Percentiles rank a stretch among this genome's conserved stretches.
These are phyloP conservation scores for Chaetoceros muelleri DNA, from an alignment of 108 stramenopile species.

Conservation along the genomic window DNA sequence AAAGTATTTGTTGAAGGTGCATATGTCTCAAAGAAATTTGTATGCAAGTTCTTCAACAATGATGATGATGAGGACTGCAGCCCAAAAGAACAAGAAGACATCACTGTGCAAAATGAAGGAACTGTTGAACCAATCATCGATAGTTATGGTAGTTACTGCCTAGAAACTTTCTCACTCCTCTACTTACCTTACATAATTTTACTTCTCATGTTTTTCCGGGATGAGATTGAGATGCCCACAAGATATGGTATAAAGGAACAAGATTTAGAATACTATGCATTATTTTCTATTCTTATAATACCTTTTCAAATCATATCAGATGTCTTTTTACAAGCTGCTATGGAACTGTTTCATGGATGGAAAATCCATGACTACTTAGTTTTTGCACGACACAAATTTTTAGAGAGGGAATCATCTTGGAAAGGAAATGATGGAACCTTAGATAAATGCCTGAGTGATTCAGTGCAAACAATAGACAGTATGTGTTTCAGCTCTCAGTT, in stretches of 20 bases:
- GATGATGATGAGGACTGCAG: not conserved
- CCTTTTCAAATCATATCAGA: constrained; percentile 60
- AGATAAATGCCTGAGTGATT: constrained; percentile 77
- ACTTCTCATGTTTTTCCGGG: constrained; percentile 55
- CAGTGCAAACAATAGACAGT: constrained; percentile 59
- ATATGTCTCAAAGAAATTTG: not conserved
- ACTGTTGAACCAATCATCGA: constrained; percentile 76
- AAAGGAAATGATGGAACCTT: constrained; percentile 52
- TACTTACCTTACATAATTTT: constrained; percentile 61
- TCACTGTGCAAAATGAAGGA: constrained; percentile 39
- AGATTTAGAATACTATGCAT: constrained; percentile 75
- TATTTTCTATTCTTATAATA: constrained; percentile 47
- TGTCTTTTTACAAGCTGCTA: constrained; percentile 50
- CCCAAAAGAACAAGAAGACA: not conserved
- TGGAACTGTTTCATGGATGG: constrained; percentile 81
- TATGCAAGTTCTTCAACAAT: not conserved
- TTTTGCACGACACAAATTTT: constrained; percentile 54
- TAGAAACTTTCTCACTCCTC: constrained; percentile 41
- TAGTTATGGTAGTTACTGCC: constrained; percentile 48
- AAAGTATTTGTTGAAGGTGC: not conserved
- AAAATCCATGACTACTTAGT: constrained; percentile 76
- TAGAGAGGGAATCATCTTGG: constrained; percentile 70
- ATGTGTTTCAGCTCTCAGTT: constrained; percentile 78
- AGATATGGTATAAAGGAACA: constrained; percentile 72
- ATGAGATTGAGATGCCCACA: constrained; percentile 48